phyloP scores from a whole-genome alignment of 164 flowering plant genomes.

The Berberis vulgaris region DNA sequence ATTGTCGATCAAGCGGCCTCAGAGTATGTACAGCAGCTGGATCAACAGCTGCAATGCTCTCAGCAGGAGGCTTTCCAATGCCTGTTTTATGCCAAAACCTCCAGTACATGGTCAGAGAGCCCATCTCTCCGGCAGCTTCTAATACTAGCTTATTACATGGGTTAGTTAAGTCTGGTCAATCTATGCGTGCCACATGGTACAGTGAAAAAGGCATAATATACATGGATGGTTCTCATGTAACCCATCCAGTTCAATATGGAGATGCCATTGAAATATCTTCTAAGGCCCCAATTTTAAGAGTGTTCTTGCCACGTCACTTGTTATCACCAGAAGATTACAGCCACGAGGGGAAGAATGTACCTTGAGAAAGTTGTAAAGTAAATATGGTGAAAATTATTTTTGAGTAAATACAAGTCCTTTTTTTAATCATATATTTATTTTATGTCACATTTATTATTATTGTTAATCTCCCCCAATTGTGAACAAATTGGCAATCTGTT shows the following conservation, averaged over 20 bases:
- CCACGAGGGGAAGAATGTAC: not conserved
- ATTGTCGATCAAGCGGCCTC: constrained; percentile 79
- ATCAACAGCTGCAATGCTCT: constrained; percentile 94
- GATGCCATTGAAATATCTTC: constrained; percentile 62
- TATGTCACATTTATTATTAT: no score
- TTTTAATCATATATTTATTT: no score
- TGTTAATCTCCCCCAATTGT: no score
- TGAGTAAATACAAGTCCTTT: no score
- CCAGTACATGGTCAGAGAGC: constrained; percentile 94
- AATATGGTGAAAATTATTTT: no score
- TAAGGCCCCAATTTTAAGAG: constrained; percentile 58
- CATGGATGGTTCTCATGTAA: constrained; percentile 72
- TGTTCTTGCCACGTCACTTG: constrained; percentile 52
- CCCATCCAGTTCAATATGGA: constrained; percentile 37
- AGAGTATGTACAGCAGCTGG: constrained; percentile 94
- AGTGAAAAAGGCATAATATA: constrained; percentile 56
- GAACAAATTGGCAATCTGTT: no score
- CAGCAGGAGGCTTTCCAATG: constrained; percentile 83
- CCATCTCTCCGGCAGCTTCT: constrained; percentile 40
- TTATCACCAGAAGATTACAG: constrained; percentile 5
- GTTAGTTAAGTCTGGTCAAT: constrained; percentile 39
- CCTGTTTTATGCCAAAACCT: constrained; percentile 57
- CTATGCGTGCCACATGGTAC: constrained; percentile 63
- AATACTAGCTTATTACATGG: constrained; percentile 57
- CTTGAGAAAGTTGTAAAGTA: not conserved